Percentiles rank a stretch among this genome's conserved stretches.
Evolutionary conservation across 2,329 filamentous ascomycete species (phyloP).

Genomic region (Fusarium nygamai): DNA sequence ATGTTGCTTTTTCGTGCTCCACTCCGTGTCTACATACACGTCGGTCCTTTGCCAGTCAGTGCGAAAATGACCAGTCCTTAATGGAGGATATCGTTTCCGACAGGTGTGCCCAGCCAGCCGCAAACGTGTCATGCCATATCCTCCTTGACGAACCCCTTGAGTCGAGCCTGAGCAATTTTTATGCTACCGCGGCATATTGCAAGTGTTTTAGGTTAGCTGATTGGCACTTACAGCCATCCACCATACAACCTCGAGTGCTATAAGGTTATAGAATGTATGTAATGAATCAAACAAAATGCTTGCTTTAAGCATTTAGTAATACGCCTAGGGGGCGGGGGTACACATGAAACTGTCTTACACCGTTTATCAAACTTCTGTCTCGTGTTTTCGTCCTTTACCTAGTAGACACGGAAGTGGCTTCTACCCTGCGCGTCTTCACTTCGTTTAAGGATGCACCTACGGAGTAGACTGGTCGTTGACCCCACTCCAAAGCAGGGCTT

Average conservation of each 20-base stretch:
- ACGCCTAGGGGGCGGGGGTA: neutral
- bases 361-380: neutral
- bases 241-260: neutral
- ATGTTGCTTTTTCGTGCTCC: conserved; percentile 21
- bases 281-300: neutral
- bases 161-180: neutral
- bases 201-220: conserved; percentile 26
- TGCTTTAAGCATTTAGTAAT: neutral
- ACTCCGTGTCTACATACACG: neutral
- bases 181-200: conserved; percentile 32
- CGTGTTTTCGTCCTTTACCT: neutral
- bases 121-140: neutral
- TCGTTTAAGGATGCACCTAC: neutral
- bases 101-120: conserved; percentile 7
- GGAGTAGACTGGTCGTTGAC: neutral
- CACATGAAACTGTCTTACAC: neutral
- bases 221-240: neutral
- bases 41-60: neutral
- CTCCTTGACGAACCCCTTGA: neutral
- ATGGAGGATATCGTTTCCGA: neutral
- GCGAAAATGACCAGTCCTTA: neutral
- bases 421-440: neutral
- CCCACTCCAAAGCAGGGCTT: conserved; percentile 1
- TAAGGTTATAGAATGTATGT: neutral
- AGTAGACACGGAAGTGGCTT: conserved; percentile 7